Evolutionary conservation across 2,329 filamentous ascomycete genomes (phyloP), one percentile per base, ranked within the genome.

Genomic region (Plenodomus biglobosus): DNA sequence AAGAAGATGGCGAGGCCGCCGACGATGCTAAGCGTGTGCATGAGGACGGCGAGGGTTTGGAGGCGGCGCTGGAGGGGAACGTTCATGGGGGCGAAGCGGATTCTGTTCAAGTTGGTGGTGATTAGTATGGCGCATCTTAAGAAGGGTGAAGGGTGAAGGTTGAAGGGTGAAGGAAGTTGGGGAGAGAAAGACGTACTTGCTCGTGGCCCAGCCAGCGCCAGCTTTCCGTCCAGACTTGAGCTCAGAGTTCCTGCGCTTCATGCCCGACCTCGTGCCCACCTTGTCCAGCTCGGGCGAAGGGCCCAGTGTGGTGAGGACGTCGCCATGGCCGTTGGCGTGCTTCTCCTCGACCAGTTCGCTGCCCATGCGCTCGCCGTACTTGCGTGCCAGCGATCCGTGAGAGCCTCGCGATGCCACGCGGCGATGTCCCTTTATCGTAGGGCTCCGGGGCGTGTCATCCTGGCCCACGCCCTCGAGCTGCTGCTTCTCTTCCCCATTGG

Each of bases 21-120:
- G 27, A 70, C 75, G 49, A 79, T 78, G 55, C 70, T 73, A 21
- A 80, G 71, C 16, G 76, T 79, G 62, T 80, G 78, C 45, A 75
- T 59, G 30, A 80, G 72, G 19, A 80, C 76, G 55, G 76, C 71
- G 39, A 73, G 61, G 1, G 76, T 80, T 53, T 80, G 78, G 5
- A 80, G 71, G 19, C 78, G 74, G 43, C 78, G 73, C 53, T 79
- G 75, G 4, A 80, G 62, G 4, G 78, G 59, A 3, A 92, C 82
- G 32, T 91, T 81, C 3, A 92, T 94, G 15, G 92, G 92, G 6
- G 92, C 94, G 79, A 90, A 96, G 54, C 88, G 85, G 61, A 96
- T 89, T 34, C 86, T 82, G 55, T 35, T 13, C 17, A 3, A 18
- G 40, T 46, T 27, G 27, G n/a, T n/a, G n/a, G n/a, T n/a, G n/a